Evolutionary conservation across 2,329 filamentous ascomycete species (phyloP), one percentile per base, ranked within the genome.

Genomic region (Diaporthe ampelina): DNA sequence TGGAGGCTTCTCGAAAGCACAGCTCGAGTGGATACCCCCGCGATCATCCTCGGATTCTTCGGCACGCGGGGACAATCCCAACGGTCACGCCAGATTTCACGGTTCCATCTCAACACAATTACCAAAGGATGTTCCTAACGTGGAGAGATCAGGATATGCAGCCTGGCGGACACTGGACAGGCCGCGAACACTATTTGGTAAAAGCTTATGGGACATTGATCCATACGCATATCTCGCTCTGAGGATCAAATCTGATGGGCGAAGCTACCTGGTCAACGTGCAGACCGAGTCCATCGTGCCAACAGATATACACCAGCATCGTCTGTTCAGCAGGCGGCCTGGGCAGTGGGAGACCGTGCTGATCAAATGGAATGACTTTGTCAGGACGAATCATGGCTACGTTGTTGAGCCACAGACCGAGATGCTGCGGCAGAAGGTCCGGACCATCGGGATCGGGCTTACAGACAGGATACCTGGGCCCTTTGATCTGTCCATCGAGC

Each of bases 261-360:
- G 97, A 74, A 93, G 94, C 79, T 99, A 98, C 86, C 94, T 98
- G 74, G 91, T 99, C 80, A 99, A 99, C 83, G 86, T 99, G 21
- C 97, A 98, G 86, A 98, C 95, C 4, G 96, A 99, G 81, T 94
- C 94, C 1, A 92, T 99, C 72, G 94, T 98, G 63, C 94, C 95
- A 15, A 96, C 95, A n/a, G 97, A 99, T 82, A 88, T 99, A 76
- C 97, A 98, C 83, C 97, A 99, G 82, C 97, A 99, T 83, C 89
- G 97, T 67, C 85, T 99, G 6, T 97, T 95, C 78, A 89, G 93
- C 11, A 93, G 92, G 80, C 90, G 91, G 11, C 92, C 94, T 0
- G 95, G 95, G 0, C 89, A 95, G 79, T 99, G 97, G 97, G 96
- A 99, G 87, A 98, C 97, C 1, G 90, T 98, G n/a, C 84, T 97